Base-by-base conservation (phyloP, 495 filamentous ascomycete genomes). In the Tirmania nivea region DNA sequence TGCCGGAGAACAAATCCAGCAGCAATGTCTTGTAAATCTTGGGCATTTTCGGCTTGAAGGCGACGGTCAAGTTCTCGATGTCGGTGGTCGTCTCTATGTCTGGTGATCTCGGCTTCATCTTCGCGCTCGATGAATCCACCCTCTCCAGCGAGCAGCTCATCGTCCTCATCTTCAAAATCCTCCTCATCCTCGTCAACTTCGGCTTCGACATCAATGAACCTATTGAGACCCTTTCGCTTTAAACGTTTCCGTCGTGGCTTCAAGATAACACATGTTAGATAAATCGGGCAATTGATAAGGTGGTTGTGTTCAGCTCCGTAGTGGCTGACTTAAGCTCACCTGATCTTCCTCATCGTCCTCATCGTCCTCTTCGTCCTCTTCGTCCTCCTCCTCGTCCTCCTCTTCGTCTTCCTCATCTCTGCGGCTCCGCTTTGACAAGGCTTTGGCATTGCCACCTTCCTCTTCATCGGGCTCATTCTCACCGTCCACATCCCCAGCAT, bases 111-210 rank as follows among this genome's bases (percentile, higher is more conserved):
- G 42, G 92, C 81, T 45, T 90, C 87, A 62, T 77, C 82, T 25
- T 61, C 82, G 66, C 94, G 83, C 37, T 83, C 83, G 58, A 87
- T 85, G 61, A 92, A 86, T 8, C 69, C 72, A 51, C 85, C 90
- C 36, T 78, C 79, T 55, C 83, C 83, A 55, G 85, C 82, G 54
- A 84, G 78, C 39, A 45, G 17, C n/a, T 94, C 88, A 35, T 90
- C 87, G 55, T 92, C 79, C 42, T 84, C 81, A 50, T 81, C 86
- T 52, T 86, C 86, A 55, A 78, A 81, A 50, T 94, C 89, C 53
- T 96, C 89, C 49, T 97, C 89, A 52, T 84, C 70, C 34, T 84
- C 89, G 57, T 94, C 89, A 54, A 96, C 89, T 68, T 93, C 90
- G 62, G 89, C 89, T 71, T 95, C 90, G 57, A 84, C 82, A 74